A percentile compares a stretch with the other conserved stretches of the same genome.
Conservation (phyloP, 345 rosid species). For the Tarenaya hassleriana region DNA sequence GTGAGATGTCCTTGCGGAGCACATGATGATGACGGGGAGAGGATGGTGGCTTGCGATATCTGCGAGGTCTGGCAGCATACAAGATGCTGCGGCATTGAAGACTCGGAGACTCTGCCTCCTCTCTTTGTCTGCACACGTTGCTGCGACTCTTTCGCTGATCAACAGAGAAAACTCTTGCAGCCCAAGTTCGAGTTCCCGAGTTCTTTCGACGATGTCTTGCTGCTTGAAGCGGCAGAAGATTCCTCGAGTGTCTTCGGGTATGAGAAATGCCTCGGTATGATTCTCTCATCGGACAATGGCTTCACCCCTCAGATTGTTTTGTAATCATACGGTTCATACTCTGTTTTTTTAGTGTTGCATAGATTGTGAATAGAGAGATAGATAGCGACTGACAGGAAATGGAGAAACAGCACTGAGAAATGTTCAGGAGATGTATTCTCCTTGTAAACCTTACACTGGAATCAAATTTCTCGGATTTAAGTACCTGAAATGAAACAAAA, state of each 20-base stretch:
- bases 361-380: too few relatives aligned
- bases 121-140: conserved; percentile 64
- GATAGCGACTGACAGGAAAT: too few relatives aligned
- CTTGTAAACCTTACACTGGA: too few relatives aligned
- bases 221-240: conserved; percentile 17
- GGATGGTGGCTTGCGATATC: conserved; percentile 80
- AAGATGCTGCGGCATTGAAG: conserved; percentile 65
- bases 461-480: too few relatives aligned
- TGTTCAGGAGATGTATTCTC: too few relatives aligned
- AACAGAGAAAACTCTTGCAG: conserved; percentile 26
- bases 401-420: too few relatives aligned
- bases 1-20: conserved; percentile 74
- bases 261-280: conserved; percentile 18
- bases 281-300: conserved; percentile 23
- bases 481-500: too few relatives aligned
- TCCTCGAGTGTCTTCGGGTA: conserved; percentile 6
- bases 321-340: conserved; percentile 15
- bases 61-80: conserved; percentile 96
- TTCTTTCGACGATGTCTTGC: conserved; percentile 28
- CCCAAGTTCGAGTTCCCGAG: conserved; percentile 28
- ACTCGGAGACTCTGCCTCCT: conserved; percentile 59
- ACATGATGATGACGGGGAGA: conserved; percentile 83
- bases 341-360: conserved; percentile 10
- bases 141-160: conserved; percentile 42
- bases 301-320: conserved; percentile 6